Conservation (phyloP, 371 early-diverging fungal genomes). For the Thermomucor indicae-seudaticae region DNA sequence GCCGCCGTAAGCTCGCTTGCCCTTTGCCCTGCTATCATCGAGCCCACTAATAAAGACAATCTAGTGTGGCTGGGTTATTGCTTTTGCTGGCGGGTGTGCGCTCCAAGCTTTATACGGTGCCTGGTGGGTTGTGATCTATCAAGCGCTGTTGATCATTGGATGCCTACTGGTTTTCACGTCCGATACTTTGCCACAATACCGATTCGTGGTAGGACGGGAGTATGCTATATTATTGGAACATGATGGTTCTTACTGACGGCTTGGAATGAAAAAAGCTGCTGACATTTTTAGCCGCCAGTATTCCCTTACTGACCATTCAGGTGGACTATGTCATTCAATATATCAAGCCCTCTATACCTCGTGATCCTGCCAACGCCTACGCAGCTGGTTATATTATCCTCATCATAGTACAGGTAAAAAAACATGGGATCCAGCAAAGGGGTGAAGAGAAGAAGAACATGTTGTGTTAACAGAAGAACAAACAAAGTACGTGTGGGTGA, state of each 20-base stretch:
- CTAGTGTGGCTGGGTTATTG: slow-evolving; percentile 30
- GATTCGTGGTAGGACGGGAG: slow-evolving; percentile 32
- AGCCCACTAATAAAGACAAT: too few species aligned
- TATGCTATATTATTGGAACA: too few species aligned
- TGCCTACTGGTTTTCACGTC: slow-evolving; percentile 17
- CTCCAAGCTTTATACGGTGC: slow-evolving; percentile 35
- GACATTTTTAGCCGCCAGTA: slow-evolving; percentile 34
- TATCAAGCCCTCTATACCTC: slow-evolving; percentile 16
- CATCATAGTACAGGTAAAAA: slow-evolving; percentile 33
- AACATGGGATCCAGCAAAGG: background rate
- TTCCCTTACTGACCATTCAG: slow-evolving; percentile 38
- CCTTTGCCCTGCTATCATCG: background rate
- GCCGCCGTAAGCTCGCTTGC: background rate
- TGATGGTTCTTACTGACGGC: slow-evolving; percentile 1
- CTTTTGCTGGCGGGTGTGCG: slow-evolving; percentile 33
- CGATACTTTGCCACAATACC: slow-evolving; percentile 22
- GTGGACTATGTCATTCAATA: slow-evolving; percentile 38
- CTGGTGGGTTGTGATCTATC: slow-evolving; percentile 45
- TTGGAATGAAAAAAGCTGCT: slow-evolving; percentile 22
- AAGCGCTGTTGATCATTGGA: slow-evolving; percentile 21
- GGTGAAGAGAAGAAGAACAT: background rate
- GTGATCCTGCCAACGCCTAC: slow-evolving; percentile 25
- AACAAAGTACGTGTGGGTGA: slow-evolving; percentile 29
- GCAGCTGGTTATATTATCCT: slow-evolving; percentile 35
- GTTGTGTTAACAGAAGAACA: background rate